Evolutionary conservation across 2,329 filamentous ascomycete species (phyloP), one percentile per base, ranked within the genome.

Genomic region (Xylariomycetidae sp.): DNA sequence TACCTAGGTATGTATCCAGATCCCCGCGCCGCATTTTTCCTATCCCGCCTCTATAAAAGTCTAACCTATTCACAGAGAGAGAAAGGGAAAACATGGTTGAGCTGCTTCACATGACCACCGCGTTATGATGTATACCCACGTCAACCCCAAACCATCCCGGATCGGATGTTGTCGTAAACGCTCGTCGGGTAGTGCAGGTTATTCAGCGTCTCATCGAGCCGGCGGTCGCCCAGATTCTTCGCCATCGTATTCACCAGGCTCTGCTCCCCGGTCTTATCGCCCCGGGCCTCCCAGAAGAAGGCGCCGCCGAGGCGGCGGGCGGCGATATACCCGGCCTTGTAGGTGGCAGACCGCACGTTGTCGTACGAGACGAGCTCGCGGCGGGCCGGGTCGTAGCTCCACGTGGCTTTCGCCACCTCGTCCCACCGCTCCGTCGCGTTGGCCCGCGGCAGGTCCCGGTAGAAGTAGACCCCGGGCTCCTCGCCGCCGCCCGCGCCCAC

Each of bases 281-380:
- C 80, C 44, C 77, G 83, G 8, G 77, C 81, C 59, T 94, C 86
- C 87, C 87, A 94, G 73, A 84, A 94, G 68, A 92, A 85, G 1
- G 76, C 80, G 10, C 87, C 87, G 1, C 83, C 86, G 1, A 94
- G 70, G 0, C 72, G 65, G 33, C 68, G 66, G 15, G 63, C 49
- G 45, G 66, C 62, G 44, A 92, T 69, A 51, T 82, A 92, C 7
- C 64, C 54, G 1, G 73, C 73, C 64, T 92, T 94, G 43, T 63
- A 53, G 17, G 54, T 55, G 1, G 74, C 75, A 42, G 80, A 77
- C 19, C 62, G 56, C 0, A 75, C 65, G 4, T 72, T 83, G 48
- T 85, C 80, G 49, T 86, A 92, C 16, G 75, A 77, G 31, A 94
- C 66, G 62, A 92, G 75, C 49, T 78, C 77, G 31, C 67, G 65